These are phyloP conservation scores for Mycena galericulata DNA, from an alignment of 768 basidiomycete species.

Conservation along the genomic window DNA sequence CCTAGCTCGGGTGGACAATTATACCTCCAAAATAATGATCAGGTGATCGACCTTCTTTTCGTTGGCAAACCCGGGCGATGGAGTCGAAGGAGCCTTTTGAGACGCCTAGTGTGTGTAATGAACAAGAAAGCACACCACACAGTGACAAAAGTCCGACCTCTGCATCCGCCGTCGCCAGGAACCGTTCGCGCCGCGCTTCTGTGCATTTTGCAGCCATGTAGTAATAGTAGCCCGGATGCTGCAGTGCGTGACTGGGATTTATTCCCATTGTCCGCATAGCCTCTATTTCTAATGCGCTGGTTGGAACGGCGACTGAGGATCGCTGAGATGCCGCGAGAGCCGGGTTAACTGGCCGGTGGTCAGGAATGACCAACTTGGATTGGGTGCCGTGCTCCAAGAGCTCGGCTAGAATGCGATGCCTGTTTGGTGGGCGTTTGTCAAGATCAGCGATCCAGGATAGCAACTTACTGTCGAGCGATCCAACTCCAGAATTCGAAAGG, in stretches of 20 bases:
- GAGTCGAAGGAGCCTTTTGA: constrained; percentile 46
- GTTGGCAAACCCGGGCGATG: constrained; percentile 82
- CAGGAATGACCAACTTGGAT: constrained; percentile 71
- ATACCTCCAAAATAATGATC: constrained; percentile 84
- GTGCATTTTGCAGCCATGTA: constrained; percentile 90
- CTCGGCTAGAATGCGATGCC: constrained; percentile 92
- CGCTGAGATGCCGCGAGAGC: constrained; percentile 35
- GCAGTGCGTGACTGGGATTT: constrained; percentile 86
- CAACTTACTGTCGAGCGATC: constrained; percentile 88
- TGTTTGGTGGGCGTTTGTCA: constrained; percentile 43
- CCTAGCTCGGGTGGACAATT: constrained; percentile 13
- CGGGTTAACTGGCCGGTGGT: constrained; percentile 43
- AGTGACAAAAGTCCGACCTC: constrained; percentile 58
- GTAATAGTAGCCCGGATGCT: constrained; percentile 95
- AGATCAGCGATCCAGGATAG: neutral
- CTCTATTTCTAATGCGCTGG: constrained; percentile 61
- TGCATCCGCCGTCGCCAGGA: constrained; percentile 65
- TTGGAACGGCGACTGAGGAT: constrained; percentile 33
- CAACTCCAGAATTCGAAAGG: constrained; percentile 98
- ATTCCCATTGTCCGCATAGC: constrained; percentile 71
- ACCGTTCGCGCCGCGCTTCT: constrained; percentile 78
- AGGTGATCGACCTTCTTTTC: constrained; percentile 95
- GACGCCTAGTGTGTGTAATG: constrained; percentile 37
- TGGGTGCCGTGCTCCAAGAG: constrained; percentile 85
- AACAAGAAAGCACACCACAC: neutral